Percentiles rank a stretch among this genome's conserved stretches.
phyloP scores from a whole-genome alignment of 192 early-diverging fungal genomes.

The Bifiguratus adelaidae region DNA sequence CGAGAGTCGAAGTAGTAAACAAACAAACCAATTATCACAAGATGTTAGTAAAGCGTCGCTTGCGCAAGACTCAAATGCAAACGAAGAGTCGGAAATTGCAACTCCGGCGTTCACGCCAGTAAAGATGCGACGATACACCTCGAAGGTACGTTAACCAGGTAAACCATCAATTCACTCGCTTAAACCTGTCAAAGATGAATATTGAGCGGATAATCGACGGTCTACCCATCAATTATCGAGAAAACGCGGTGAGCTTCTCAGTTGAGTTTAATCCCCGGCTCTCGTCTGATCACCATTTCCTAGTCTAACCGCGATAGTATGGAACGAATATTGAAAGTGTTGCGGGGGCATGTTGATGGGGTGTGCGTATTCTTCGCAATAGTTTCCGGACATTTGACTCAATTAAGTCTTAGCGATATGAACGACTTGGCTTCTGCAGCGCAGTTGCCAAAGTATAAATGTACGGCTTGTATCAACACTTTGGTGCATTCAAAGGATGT shows the following conservation, averaged over 20 bases:
- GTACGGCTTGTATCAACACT: conserved; percentile 14
- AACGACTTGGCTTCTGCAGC: neutral
- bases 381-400: neutral
- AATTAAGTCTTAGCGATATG: neutral
- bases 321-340: conserved; percentile 4
- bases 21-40: too few relatives aligned
- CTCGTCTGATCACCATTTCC: neutral
- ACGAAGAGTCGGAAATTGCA: too few relatives aligned
- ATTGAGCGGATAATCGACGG: conserved; percentile 13
- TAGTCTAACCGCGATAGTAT: conserved; percentile 2
- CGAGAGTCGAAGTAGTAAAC: neutral
- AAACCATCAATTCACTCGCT: too few relatives aligned
- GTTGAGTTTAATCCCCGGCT: neutral
- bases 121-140: too few relatives aligned
- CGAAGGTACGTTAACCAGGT: too few relatives aligned
- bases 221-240: conserved; percentile 15
- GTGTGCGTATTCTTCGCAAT: conserved; percentile 13
- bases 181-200: conserved; percentile 19
- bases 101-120: too few relatives aligned
- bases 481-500: conserved; percentile 19
- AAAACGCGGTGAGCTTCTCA: conserved; percentile 9
- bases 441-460: conserved; percentile 6
- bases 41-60: too few relatives aligned
- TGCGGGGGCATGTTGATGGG: conserved; percentile 11
- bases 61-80: too few relatives aligned